Evolutionary conservation across 345 rosid species (phyloP).

Genomic region (Populus nigra): DNA sequence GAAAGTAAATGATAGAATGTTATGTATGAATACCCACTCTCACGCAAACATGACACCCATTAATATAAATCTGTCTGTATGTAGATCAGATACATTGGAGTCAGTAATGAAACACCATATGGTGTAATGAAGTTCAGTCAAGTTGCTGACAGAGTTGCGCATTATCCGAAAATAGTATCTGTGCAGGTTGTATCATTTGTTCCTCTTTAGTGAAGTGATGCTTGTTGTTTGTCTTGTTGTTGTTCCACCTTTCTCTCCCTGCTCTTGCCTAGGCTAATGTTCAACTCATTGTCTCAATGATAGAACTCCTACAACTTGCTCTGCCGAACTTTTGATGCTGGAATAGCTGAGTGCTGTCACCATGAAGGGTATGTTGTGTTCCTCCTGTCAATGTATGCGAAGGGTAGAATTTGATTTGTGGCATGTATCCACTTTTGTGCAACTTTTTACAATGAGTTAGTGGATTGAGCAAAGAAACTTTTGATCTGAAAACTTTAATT

Average conservation of each 20-base stretch:
- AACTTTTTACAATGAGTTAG: background rate
- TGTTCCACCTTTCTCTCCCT: background rate
- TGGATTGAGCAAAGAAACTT: background rate
- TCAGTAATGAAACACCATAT: slow-evolving; percentile 63
- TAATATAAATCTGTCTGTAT: background rate
- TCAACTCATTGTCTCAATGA: slow-evolving; percentile 7
- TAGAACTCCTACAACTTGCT: slow-evolving; percentile 58
- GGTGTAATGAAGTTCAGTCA: slow-evolving; percentile 59
- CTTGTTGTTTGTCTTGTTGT: slow-evolving; percentile 2
- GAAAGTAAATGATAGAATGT: slow-evolving; percentile 34
- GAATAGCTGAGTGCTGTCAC: slow-evolving; percentile 64
- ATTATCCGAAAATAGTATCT: slow-evolving; percentile 41
- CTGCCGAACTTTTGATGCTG: slow-evolving; percentile 55
- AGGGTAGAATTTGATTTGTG: no score
- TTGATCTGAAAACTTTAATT: background rate
- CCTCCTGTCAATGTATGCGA: no score
- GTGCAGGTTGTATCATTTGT: slow-evolving; percentile 43
- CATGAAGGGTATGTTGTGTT: slow-evolving; percentile 45
- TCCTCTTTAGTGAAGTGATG: background rate
- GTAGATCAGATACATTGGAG: slow-evolving; percentile 58
- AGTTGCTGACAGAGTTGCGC: slow-evolving; percentile 37
- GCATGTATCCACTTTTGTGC: no score
- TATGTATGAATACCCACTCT: background rate
- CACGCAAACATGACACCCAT: background rate
- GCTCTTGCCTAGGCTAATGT: slow-evolving; percentile 13